Evolutionary conservation across 495 filamentous ascomycete genomes (phyloP), one percentile per base, ranked within the genome.

Genomic region (Lasiosphaeria hispida): DNA sequence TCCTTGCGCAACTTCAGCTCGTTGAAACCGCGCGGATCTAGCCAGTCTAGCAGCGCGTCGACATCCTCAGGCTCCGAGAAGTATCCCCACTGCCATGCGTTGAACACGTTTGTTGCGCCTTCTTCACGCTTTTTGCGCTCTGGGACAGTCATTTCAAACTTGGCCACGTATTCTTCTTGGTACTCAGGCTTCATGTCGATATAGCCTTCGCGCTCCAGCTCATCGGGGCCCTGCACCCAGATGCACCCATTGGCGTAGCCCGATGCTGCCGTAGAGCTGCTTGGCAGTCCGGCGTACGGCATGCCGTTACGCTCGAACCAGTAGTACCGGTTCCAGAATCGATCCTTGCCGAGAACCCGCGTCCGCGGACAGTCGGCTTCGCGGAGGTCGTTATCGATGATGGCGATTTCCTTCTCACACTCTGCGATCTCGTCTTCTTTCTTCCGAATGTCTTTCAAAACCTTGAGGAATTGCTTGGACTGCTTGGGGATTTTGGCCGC

Each of bases 221-320:
- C 88, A 69, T 96, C 90, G 0, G 94, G 94, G 0, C 94, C 94
- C 70, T 98, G 94, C 23, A 98, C 86, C 94, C 94, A 98, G 40
- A 98, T 75, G 53, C 91, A 89, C 8, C 90, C 94, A 68, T 97
- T 98, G 10, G 95, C 92, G 66, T 97, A 98, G 10, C 82, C 83
- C 15, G 92, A 90, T 39, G 86, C 78, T 1, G 91, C 86, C 4
- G 92, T 97, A 5, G 92, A 97, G 73, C 90, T 94, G 59, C 83
- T 79, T 0, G 92, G 93, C 57, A 96, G 77, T 2, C 95, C 95
- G 45, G 78, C 91, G 68, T 90, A 96, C 1, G 94, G 95, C 94
- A 97, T 97, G 30, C 92, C 94, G 67, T 97, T 98, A 38, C 92
- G 88, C 73, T 98, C 94, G 69, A 97, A 96, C 93, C 93, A 98